Evolutionary conservation across 2,329 filamentous ascomycete genomes (phyloP).

Genomic region (Plenodomus lindquistii): DNA sequence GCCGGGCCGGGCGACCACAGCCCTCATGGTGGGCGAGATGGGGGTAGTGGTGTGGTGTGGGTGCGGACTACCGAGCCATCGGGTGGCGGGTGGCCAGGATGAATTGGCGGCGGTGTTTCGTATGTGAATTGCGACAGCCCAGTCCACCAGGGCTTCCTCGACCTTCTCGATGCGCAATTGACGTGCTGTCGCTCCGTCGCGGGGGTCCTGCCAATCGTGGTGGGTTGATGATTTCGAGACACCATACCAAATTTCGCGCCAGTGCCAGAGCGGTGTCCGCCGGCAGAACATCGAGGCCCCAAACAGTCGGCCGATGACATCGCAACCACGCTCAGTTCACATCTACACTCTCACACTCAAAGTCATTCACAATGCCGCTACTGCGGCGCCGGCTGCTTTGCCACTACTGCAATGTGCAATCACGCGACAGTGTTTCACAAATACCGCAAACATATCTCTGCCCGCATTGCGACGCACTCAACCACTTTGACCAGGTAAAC

Average conservation of each 20-base stretch:
- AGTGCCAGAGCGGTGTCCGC: constrained; percentile 17
- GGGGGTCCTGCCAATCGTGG: constrained; percentile 3
- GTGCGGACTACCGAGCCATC: constrained; percentile 36
- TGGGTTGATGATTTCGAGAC: constrained; percentile 8
- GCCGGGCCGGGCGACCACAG: constrained; percentile 25
- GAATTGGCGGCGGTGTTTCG: neutral
- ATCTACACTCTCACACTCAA: constrained; percentile 1
- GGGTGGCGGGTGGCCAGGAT: neutral
- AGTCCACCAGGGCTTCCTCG: neutral
- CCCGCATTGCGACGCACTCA: constrained; percentile 78
- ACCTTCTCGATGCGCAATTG: neutral
- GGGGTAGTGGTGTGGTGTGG: constrained; percentile 42
- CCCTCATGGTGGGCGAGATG: constrained; percentile 56
- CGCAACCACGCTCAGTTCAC: constrained; percentile 1
- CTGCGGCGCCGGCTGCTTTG: constrained; percentile 42
- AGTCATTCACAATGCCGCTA: constrained; percentile 34
- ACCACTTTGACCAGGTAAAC: constrained; percentile 81
- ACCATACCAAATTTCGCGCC: constrained; percentile 19
- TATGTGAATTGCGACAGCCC: neutral
- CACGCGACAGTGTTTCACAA: constrained; percentile 24
- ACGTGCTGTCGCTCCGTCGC: neutral
- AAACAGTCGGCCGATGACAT: constrained; percentile 18
- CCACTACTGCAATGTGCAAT: constrained; percentile 38
- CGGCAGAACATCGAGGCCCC: constrained; percentile 15
- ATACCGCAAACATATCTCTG: constrained; percentile 33